phyloP scores from a whole-genome alignment of 495 filamentous ascomycete genomes.

The Astrothelium macrocarpum region DNA sequence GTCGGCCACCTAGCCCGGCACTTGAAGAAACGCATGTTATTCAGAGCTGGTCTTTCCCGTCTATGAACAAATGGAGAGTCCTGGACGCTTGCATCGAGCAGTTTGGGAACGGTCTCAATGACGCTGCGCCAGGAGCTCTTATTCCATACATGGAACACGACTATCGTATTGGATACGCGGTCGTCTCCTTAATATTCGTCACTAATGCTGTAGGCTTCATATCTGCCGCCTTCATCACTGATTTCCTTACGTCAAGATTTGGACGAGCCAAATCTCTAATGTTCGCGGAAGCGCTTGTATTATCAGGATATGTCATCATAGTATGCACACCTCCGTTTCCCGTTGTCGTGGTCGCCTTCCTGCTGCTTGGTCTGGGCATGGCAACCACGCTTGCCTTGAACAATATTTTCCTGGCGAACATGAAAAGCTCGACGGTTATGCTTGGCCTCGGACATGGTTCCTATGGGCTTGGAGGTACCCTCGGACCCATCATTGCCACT shows the following conservation, averaged over 20 bases:
- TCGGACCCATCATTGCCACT: constrained; percentile 64
- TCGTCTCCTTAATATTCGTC: constrained; percentile 73
- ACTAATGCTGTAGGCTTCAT: constrained; percentile 67
- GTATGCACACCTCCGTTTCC: constrained; percentile 60
- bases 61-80: constrained; percentile 40
- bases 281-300: constrained; percentile 39
- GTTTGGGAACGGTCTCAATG: constrained; percentile 37
- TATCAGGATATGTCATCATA: constrained; percentile 54
- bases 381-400: constrained; percentile 59
- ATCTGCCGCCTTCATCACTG: constrained; percentile 54
- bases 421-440: constrained; percentile 51
- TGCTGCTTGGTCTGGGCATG: constrained; percentile 57
- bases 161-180: constrained; percentile 61
- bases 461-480: constrained; percentile 61
- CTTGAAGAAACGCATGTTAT: constrained; percentile 34
- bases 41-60: constrained; percentile 44
- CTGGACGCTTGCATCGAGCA: constrained; percentile 37
- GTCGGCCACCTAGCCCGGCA: constrained; percentile 36
- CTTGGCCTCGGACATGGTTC: constrained; percentile 56
- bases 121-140: constrained; percentile 57
- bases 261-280: constrained; percentile 56
- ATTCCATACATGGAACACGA: constrained; percentile 66
- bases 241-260: constrained; percentile 43
- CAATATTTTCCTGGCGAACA: constrained; percentile 65
- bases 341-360: constrained; percentile 52